Percentiles rank a stretch among this genome's conserved stretches.
These are phyloP conservation scores for Erodium moschatum DNA, from an alignment of 441 rosid species.

Conservation along the genomic window DNA sequence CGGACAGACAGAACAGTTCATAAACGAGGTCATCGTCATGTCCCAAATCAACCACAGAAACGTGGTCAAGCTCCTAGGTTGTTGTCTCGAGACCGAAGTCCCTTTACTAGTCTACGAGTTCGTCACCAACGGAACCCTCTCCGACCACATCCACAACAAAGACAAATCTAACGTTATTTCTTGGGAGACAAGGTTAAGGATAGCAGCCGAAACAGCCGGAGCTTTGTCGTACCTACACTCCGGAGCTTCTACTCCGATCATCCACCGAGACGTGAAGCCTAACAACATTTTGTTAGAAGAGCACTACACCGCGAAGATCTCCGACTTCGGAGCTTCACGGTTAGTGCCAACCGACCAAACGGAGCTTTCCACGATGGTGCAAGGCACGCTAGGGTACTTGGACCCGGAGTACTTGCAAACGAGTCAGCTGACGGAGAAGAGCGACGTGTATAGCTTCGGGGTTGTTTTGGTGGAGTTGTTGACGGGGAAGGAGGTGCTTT, in stretches of 20 bases:
- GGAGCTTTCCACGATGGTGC: slow-evolving; percentile 11
- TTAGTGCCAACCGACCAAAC: slow-evolving; percentile 13
- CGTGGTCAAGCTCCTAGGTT: slow-evolving; percentile 19
- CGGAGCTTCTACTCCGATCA: slow-evolving; percentile 13
- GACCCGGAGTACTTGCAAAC: slow-evolving; percentile 18
- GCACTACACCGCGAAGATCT: slow-evolving; percentile 15
- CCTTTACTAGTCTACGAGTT: slow-evolving; percentile 25
- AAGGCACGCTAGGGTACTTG: slow-evolving; percentile 22
- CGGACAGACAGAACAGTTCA: slow-evolving; percentile 21
- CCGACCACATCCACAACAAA: slow-evolving; percentile 14
- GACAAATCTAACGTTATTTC: background rate
- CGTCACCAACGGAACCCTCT: slow-evolving; percentile 19
- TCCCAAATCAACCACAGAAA: slow-evolving; percentile 24
- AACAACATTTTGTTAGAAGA: slow-evolving; percentile 20
- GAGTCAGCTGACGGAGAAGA: slow-evolving; percentile 18
- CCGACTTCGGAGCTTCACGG: slow-evolving; percentile 27
- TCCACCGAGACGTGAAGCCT: slow-evolving; percentile 25
- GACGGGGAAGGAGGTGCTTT: slow-evolving; percentile 14
- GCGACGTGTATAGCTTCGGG: slow-evolving; percentile 22
- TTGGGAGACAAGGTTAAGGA: slow-evolving; percentile 17
- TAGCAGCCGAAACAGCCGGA: slow-evolving; percentile 20
- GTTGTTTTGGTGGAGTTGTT: slow-evolving; percentile 16
- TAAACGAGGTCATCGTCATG: slow-evolving; percentile 21
- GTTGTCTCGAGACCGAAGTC: slow-evolving; percentile 22
- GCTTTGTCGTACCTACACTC: slow-evolving; percentile 25